Evolutionary conservation across 495 filamentous ascomycete species (phyloP).

Genomic region (Penicillium canescens): DNA sequence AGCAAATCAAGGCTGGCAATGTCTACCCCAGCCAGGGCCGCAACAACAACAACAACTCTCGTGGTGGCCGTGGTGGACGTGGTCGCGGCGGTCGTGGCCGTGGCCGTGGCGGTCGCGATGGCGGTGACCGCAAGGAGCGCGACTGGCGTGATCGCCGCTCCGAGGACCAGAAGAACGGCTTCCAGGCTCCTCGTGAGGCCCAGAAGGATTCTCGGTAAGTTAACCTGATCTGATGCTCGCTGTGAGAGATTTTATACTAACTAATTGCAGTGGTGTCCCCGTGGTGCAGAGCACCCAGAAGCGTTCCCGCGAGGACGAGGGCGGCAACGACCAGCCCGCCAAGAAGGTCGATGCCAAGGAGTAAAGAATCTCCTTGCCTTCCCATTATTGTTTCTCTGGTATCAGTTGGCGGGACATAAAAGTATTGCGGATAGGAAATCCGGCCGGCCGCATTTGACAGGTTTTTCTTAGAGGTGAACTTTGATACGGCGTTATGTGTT

Average conservation of each 20-base stretch:
- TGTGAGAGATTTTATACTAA: slow-evolving; percentile 1
- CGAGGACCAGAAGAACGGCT: slow-evolving; percentile 65
- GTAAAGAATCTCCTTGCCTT: slow-evolving; percentile 21
- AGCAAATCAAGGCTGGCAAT: slow-evolving; percentile 72
- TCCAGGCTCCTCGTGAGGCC: slow-evolving; percentile 38
- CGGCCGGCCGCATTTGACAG: slow-evolving; percentile 8
- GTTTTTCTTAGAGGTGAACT: slow-evolving; percentile 17
- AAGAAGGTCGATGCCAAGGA: slow-evolving; percentile 54
- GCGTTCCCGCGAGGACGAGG: slow-evolving; percentile 47
- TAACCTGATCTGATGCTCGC: background rate
- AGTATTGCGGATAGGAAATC: slow-evolving; percentile 26
- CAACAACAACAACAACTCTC: slow-evolving; percentile 26
- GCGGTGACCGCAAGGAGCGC: slow-evolving; percentile 46
- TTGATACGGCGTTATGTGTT: slow-evolving; percentile 23
- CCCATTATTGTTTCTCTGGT: slow-evolving; percentile 19
- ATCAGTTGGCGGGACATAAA: slow-evolving; percentile 21
- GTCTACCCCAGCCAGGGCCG: slow-evolving; percentile 53
- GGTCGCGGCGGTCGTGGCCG: slow-evolving; percentile 33
- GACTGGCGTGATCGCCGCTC: slow-evolving; percentile 71
- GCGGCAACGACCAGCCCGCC: slow-evolving; percentile 37
- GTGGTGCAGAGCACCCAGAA: slow-evolving; percentile 52
- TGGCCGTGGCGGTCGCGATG: slow-evolving; percentile 28
- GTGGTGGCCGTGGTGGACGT: slow-evolving; percentile 32
- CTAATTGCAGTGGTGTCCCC: slow-evolving; percentile 42
- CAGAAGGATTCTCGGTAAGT: slow-evolving; percentile 51